These are phyloP conservation scores for Coemansia sp. DNA, from an alignment of 192 early-diverging fungal species.

Conservation along the genomic window DNA sequence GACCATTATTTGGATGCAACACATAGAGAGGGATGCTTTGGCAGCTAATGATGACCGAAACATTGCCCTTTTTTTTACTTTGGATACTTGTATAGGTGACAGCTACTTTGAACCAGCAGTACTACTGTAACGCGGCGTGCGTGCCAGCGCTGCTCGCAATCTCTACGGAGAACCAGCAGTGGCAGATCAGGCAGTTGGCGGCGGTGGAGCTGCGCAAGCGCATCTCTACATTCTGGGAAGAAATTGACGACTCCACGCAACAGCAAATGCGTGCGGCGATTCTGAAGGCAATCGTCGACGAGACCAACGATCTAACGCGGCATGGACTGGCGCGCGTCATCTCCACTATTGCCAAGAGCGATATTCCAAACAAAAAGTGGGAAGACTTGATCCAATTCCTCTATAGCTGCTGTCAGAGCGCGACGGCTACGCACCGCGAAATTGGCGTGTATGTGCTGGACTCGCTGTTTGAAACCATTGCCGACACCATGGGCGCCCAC, in stretches of 20 bases:
- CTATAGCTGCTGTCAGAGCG: conserved; percentile 77
- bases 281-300: conserved; percentile 72
- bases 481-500: conserved; percentile 63
- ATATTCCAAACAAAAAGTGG: conserved; percentile 81
- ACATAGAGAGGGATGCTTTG: not conserved
- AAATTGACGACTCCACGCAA: conserved; percentile 60
- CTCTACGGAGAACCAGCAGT: conserved; percentile 62
- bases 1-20: not conserved
- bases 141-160: conserved; percentile 84
- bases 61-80: not conserved
- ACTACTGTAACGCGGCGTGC: conserved; percentile 68
- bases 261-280: conserved; percentile 68
- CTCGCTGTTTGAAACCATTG: conserved; percentile 84
- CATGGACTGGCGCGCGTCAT: conserved; percentile 87
- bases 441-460: conserved; percentile 87
- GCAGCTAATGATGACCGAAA: not conserved
- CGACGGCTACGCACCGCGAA: conserved; percentile 73
- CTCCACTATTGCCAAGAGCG: conserved; percentile 81
- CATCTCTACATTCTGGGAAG: conserved; percentile 75
- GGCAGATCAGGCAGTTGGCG: conserved; percentile 82
- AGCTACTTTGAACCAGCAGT: conserved; percentile 71
- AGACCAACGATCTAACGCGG: conserved; percentile 69
- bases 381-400: conserved; percentile 76
- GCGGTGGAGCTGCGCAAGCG: conserved; percentile 90
- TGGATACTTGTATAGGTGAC: conserved; percentile 54